Evolutionary conservation across 176 grass and related monocot genomes (phyloP).

Genomic region (Leersia perrieri): DNA sequence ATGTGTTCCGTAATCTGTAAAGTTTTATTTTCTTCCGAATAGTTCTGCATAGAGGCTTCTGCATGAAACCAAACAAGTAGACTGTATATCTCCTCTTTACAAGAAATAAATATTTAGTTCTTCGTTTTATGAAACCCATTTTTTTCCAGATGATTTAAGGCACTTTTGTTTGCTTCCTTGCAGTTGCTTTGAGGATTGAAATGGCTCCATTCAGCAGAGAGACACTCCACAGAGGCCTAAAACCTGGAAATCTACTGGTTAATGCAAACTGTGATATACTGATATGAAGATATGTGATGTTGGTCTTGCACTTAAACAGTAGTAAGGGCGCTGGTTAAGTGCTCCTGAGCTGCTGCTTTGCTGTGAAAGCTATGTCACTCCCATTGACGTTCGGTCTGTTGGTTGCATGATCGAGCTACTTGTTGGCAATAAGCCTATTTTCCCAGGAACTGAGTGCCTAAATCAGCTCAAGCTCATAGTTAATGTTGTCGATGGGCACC

Average conservation of each 20-base stretch:
- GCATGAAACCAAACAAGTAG: too few species aligned
- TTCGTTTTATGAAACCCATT: too few species aligned
- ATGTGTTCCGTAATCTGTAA: too few species aligned
- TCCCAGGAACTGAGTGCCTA: not conserved
- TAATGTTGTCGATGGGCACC: not conserved
- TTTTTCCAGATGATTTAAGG: not conserved
- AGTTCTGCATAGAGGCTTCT: too few species aligned
- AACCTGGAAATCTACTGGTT: too few species aligned
- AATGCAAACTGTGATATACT: too few species aligned
- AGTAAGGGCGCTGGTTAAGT: not conserved
- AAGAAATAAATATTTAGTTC: too few species aligned
- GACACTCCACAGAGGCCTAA: not conserved
- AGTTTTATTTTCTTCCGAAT: too few species aligned
- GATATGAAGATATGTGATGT: not conserved
- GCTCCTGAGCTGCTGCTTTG: not conserved
- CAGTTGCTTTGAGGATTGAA: not conserved
- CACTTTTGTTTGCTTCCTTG: not conserved
- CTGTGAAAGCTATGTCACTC: not conserved
- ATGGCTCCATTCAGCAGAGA: not conserved
- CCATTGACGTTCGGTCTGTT: not conserved
- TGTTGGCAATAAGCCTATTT: not conserved
- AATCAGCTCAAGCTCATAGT: not conserved
- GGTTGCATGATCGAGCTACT: not conserved
- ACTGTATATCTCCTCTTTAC: too few species aligned
- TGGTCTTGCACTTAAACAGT: not conserved